Percentiles rank a stretch among this genome's conserved stretches.
These are phyloP conservation scores for Aeminium ludgeri DNA, from an alignment of 495 filamentous ascomycete genomes.

Conservation along the genomic window DNA sequence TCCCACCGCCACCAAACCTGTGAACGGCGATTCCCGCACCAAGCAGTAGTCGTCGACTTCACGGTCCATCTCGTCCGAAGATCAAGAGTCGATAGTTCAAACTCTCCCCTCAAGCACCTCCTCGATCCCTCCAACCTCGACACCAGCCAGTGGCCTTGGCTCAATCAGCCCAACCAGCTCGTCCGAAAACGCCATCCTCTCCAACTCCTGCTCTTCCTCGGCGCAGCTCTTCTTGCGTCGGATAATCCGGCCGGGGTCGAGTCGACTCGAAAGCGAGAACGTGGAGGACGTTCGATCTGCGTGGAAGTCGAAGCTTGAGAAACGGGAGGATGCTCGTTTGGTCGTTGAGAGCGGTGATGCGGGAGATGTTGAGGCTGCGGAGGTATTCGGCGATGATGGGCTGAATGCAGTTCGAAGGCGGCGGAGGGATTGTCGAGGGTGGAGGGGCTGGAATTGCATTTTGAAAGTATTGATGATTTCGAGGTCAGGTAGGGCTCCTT, in stretches of 20 bases:
- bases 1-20: too few relatives aligned
- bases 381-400: conserved; percentile 6
- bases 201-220: conserved; percentile 24
- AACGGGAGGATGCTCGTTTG: conserved; percentile 11
- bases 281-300: conserved; percentile 7
- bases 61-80: too few relatives aligned
- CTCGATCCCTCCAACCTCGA: conserved; percentile 20
- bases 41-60: too few relatives aligned
- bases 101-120: conserved; percentile 23
- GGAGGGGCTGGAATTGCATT: conserved; percentile 9
- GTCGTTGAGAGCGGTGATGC: conserved; percentile 7
- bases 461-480: too few relatives aligned
- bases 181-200: conserved; percentile 16
- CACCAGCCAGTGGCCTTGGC: conserved; percentile 18
- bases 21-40: too few relatives aligned
- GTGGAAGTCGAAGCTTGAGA: conserved; percentile 13
- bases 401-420: conserved; percentile 22
- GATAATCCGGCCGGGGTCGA: conserved; percentile 13
- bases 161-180: conserved; percentile 23
- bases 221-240: conserved; percentile 20
- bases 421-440: conserved; percentile 19
- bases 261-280: conserved; percentile 5
- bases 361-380: conserved; percentile 7
- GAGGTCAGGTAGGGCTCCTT: too few relatives aligned
- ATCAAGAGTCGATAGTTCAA: conserved; percentile 1